phyloP scores from a whole-genome alignment of 805 yeast genomes.

The Cyberlindnera japonica region DNA sequence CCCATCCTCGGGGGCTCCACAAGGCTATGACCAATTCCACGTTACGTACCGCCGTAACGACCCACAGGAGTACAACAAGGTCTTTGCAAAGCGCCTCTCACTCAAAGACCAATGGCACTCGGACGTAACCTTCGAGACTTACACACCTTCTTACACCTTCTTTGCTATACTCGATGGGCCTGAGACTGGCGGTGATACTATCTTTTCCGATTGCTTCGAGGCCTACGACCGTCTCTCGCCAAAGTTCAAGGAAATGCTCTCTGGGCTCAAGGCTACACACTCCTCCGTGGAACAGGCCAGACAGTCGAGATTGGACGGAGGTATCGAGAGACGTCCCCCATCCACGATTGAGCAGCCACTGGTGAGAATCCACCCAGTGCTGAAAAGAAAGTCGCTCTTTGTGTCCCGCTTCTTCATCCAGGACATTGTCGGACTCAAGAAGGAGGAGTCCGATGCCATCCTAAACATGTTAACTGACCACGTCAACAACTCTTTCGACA shows the following conservation, averaged over 20 bases:
- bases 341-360: constrained; percentile 42
- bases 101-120: constrained; percentile 18
- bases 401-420: constrained; percentile 48
- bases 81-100: constrained; percentile 20
- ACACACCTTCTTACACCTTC: constrained; percentile 34
- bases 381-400: constrained; percentile 57
- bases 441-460: constrained; percentile 46
- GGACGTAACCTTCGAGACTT: constrained; percentile 13
- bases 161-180: constrained; percentile 51
- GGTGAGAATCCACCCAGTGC: constrained; percentile 61
- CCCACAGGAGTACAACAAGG: constrained; percentile 30
- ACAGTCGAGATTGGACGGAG: constrained; percentile 45
- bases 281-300: constrained; percentile 39
- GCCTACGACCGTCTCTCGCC: constrained; percentile 52
- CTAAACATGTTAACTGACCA: constrained; percentile 43
- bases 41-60: constrained; percentile 40
- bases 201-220: constrained; percentile 50
- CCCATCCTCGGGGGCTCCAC: constrained; percentile 71
- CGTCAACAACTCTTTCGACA: constrained; percentile 41
- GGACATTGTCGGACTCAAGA: constrained; percentile 49
- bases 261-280: constrained; percentile 42
- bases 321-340: constrained; percentile 42
- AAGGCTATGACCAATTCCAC: constrained; percentile 56
- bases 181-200: constrained; percentile 50
- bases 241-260: constrained; percentile 41